Evolutionary conservation across 2,329 filamentous ascomycete genomes (phyloP).

Genomic region (Penicillium thymicola): DNA sequence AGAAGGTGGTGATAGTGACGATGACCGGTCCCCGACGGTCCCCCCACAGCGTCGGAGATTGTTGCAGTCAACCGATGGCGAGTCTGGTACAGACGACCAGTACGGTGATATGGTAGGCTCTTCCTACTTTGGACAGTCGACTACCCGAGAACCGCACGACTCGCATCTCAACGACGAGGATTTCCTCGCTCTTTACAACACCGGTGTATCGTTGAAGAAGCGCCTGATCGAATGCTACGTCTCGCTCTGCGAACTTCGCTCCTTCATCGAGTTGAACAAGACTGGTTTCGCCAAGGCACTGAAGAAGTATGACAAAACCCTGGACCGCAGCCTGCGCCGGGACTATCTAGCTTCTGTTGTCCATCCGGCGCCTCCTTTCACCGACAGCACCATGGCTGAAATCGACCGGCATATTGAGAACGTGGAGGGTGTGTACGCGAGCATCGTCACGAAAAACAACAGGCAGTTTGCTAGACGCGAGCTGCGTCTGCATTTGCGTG

Average conservation of each 20-base stretch:
- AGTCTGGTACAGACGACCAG: slow-evolving; percentile 29
- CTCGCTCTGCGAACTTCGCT: slow-evolving; percentile 89
- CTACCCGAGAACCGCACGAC: slow-evolving; percentile 47
- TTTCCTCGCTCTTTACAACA: slow-evolving; percentile 65
- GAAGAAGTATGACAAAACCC: slow-evolving; percentile 98
- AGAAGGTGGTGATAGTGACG: slow-evolving; percentile 54
- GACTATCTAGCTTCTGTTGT: slow-evolving; percentile 73
- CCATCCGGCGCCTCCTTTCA: slow-evolving; percentile 77
- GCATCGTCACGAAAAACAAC: slow-evolving; percentile 79
- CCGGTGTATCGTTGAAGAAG: slow-evolving; percentile 86
- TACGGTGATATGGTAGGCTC: slow-evolving; percentile 37
- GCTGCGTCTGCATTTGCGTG: slow-evolving; percentile 81
- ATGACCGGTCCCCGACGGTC: slow-evolving; percentile 46
- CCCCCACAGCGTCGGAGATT: slow-evolving; percentile 12
- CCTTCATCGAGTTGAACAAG: slow-evolving; percentile 91
- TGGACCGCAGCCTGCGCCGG: slow-evolving; percentile 75
- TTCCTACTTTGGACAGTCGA: slow-evolving; percentile 24
- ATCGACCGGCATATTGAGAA: slow-evolving; percentile 69
- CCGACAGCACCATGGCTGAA: slow-evolving; percentile 64
- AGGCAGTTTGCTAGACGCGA: slow-evolving; percentile 74
- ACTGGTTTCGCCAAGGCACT: slow-evolving; percentile 95
- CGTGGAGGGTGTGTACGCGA: slow-evolving; percentile 77
- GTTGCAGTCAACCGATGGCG: slow-evolving; percentile 27
- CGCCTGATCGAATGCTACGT: slow-evolving; percentile 84
- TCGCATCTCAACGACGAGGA: slow-evolving; percentile 75